Evolutionary conservation across 257 asterid species (phyloP).

Genomic region (Thymus mandschuricus): DNA sequence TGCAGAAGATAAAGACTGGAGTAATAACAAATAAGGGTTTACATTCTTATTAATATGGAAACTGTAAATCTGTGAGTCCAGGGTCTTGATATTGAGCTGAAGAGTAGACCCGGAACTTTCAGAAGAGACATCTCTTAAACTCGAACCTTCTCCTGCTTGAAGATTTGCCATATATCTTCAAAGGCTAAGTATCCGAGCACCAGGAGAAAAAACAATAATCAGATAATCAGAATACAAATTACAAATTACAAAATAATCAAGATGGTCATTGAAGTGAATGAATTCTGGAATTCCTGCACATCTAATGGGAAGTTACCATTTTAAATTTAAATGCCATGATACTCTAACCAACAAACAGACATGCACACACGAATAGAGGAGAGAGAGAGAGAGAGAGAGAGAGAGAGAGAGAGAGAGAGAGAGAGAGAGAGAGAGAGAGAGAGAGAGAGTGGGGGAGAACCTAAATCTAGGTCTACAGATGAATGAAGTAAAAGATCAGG

Average conservation of each 20-base stretch:
- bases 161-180: constrained; percentile 59
- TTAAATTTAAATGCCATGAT: background rate
- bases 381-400: background rate
- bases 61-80: constrained; percentile 62
- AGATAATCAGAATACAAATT: background rate
- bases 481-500: background rate
- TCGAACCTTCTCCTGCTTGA: constrained; percentile 49
- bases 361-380: background rate
- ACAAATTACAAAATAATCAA: background rate
- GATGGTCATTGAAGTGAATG: background rate
- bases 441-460: background rate
- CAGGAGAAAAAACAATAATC: background rate
- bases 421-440: background rate
- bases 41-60: constrained; percentile 68
- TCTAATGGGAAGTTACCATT: background rate
- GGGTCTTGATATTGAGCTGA: constrained; percentile 79
- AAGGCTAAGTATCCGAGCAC: constrained; percentile 29
- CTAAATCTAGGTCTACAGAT: background rate
- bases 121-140: constrained; percentile 45
- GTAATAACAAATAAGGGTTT: constrained; percentile 25
- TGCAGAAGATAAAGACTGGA: background rate
- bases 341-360: background rate
- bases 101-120: constrained; percentile 55
- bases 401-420: background rate
- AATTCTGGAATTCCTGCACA: background rate